Evolutionary conservation across 495 filamentous ascomycete genomes (phyloP), one percentile per base, ranked within the genome.

Genomic region (Daldinia bambusicola): DNA sequence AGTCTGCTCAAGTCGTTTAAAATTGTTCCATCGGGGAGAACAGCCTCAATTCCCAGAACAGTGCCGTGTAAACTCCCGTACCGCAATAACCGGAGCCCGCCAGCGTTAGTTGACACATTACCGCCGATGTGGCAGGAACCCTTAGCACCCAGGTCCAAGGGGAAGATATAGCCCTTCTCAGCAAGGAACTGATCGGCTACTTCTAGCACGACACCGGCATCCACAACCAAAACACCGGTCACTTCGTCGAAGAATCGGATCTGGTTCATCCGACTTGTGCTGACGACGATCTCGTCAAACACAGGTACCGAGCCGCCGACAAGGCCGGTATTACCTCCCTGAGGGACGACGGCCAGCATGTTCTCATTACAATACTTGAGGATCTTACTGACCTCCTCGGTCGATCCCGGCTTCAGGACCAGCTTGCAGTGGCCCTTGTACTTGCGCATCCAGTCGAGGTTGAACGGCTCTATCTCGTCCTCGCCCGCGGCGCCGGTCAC

Each of bases 361-460:
- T 93, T 89, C 63, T 94, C 89, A 80, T 98, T 97, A 83, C 95
- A 98, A 86, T 98, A 96, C 78, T 89, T 89, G 70, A 99, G 78
- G 43, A 98, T 89, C 80, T 92, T 84, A 85, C 92, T 94, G 75
- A 97, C 89, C 80, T 99, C 91, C 66, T 93, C 88, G 2, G 93
- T 93, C 10, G 86, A 88, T 37, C 84, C 83, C 8, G 95, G 95
- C 80, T 95, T 97, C 52, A 99, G 82, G 8, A 98, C 93, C 8
- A 99, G 83, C 62, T 89, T 87, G 58, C 92, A 89, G 77, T 97
- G 94, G 40, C 95, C 95, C 40, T 93, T 90, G 83, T 98, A 99
- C 80, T 99, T 99, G 78, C 92, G 89, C 96, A 98, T 98, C 95
- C 95, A 99, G 82, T 99, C 95, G 71, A 87, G 88, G 82, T 99